Percentiles rank a stretch among this genome's conserved stretches.
These are phyloP conservation scores for Hortaea sp. DNA, from an alignment of 2,329 filamentous ascomycete species.

Conservation along the genomic window DNA sequence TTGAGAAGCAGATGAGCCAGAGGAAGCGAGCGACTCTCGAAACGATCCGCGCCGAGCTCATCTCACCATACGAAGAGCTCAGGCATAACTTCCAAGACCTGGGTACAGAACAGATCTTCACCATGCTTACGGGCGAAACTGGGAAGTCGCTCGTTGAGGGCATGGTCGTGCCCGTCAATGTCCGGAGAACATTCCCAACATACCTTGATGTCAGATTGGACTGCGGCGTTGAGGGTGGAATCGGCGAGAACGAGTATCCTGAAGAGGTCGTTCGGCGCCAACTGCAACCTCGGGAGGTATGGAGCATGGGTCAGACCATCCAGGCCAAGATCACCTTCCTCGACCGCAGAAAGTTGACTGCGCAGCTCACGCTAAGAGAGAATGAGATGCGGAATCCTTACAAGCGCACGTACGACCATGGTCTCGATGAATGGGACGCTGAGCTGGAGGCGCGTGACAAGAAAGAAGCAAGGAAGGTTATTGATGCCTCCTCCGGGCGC, in stretches of 20 bases:
- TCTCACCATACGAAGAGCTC: constrained; percentile 88
- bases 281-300: constrained; percentile 50
- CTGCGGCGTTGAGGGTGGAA: constrained; percentile 83
- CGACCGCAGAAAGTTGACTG: constrained; percentile 75
- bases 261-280: constrained; percentile 49
- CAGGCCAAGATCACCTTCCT: constrained; percentile 81
- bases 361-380: constrained; percentile 76
- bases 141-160: constrained; percentile 70
- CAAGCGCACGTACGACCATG: constrained; percentile 59
- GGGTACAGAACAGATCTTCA: constrained; percentile 72
- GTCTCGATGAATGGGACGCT: constrained; percentile 64
- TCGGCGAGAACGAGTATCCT: constrained; percentile 73
- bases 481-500: constrained; percentile 59
- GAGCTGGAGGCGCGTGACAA: constrained; percentile 58
- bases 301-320: constrained; percentile 70
- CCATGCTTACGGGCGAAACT: constrained; percentile 93
- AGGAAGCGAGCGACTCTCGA: constrained; percentile 92
- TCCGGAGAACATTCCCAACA: constrained; percentile 80
- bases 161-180: constrained; percentile 86
- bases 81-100: constrained; percentile 67
- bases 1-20: constrained; percentile 86
- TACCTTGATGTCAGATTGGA: constrained; percentile 91
- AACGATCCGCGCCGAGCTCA: constrained; percentile 87
- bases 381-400: constrained; percentile 66
- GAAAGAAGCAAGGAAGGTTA: constrained; percentile 64